Evolutionary conservation across 306 rosid genomes (phyloP).

Genomic region (Quercus suber): DNA sequence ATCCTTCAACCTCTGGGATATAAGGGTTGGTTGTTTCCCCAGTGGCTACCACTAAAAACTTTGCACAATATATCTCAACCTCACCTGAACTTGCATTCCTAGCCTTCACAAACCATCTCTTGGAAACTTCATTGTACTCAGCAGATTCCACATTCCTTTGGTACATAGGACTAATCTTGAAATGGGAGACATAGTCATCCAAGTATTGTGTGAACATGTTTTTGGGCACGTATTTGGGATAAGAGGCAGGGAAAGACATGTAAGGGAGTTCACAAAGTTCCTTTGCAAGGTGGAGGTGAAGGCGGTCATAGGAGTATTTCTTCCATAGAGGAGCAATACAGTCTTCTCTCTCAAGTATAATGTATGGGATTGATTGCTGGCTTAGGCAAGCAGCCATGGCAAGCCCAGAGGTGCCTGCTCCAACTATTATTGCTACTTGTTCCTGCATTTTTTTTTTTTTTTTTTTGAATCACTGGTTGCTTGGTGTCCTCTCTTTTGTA

Average conservation of each 20-base stretch:
- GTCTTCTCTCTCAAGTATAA: conserved; percentile 58
- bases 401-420: conserved; percentile 66
- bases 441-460: conserved; percentile 19
- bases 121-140: conserved; percentile 5
- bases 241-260: conserved; percentile 41
- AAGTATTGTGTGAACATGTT: conserved; percentile 45
- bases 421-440: conserved; percentile 41
- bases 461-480: no score
- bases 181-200: conserved; percentile 38
- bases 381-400: conserved; percentile 46
- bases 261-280: conserved; percentile 43
- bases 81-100: conserved; percentile 5
- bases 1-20: conserved; percentile 48
- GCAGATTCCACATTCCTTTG: conserved; percentile 43
- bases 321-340: conserved; percentile 62
- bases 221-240: conserved; percentile 48
- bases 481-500: no score
- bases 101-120: conserved; percentile 51
- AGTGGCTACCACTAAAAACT: conserved; percentile 63
- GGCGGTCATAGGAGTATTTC: conserved; percentile 64
- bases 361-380: conserved; percentile 36
- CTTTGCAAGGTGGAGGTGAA: conserved; percentile 52
- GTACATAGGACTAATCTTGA: conserved; percentile 48
- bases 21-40: conserved; percentile 52
- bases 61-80: conserved; percentile 39